Evolutionary conservation across 1,284 basidiomycete genomes (phyloP).

Genomic region (Cystobasidiaceae sp.): DNA sequence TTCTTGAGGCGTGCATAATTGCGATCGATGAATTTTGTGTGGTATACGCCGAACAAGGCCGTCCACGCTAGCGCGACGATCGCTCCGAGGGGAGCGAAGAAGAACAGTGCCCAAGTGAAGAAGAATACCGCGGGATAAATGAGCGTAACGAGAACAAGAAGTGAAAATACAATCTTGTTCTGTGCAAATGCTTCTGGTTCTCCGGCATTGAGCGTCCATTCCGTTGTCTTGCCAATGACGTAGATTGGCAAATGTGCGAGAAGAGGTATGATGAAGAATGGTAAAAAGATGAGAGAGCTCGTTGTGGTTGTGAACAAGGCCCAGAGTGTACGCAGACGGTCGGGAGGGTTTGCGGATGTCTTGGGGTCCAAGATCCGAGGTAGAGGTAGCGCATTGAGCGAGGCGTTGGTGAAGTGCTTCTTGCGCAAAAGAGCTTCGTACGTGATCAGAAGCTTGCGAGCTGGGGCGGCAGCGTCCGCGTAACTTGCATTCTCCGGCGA

Average conservation of each 20-base stretch:
- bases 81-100: constrained; percentile 59
- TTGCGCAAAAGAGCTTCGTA: constrained; percentile 82
- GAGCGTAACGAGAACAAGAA: constrained; percentile 61
- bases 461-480: constrained; percentile 53
- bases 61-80: constrained; percentile 39
- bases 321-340: constrained; percentile 72
- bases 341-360: constrained; percentile 63
- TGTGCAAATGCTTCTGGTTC: constrained; percentile 64
- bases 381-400: constrained; percentile 66
- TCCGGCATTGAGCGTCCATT: constrained; percentile 58
- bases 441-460: constrained; percentile 67
- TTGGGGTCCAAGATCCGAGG: constrained; percentile 70
- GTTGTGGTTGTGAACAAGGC: constrained; percentile 72
- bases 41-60: constrained; percentile 64
- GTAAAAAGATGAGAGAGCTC: constrained; percentile 63
- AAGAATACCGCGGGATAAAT: constrained; percentile 76
- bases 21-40: constrained; percentile 70
- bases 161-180: constrained; percentile 79
- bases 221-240: constrained; percentile 55
- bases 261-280: constrained; percentile 80
- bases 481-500: constrained; percentile 36
- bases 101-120: constrained; percentile 71
- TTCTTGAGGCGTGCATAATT: constrained; percentile 58
- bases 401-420: constrained; percentile 72
- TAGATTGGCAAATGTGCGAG: constrained; percentile 78